Percentiles rank a stretch among this genome's conserved stretches.
Conservation (phyloP, 2,329 filamentous ascomycete species). For the Trichocomaceae sp. region DNA sequence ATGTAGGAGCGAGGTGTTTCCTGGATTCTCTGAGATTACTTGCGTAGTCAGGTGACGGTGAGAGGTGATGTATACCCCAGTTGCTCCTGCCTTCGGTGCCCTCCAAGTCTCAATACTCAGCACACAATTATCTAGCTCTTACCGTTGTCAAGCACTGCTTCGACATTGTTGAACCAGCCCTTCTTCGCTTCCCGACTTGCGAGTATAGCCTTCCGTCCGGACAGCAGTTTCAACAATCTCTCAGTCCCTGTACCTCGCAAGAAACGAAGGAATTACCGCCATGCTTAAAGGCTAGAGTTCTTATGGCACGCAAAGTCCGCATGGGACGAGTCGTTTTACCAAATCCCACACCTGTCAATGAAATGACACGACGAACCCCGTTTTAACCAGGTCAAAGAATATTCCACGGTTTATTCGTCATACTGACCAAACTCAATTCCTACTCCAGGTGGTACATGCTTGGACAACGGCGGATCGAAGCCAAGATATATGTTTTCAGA, state of each 20-base stretch:
- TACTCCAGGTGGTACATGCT: conserved; percentile 45
- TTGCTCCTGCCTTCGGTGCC: neutral
- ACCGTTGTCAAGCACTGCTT: too few relatives aligned
- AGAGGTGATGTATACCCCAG: neutral
- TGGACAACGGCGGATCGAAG: conserved; percentile 35
- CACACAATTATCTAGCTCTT: too few relatives aligned
- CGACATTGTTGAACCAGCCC: neutral
- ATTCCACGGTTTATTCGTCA: conserved; percentile 20
- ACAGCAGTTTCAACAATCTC: neutral
- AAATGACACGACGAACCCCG: neutral
- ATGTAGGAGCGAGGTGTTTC: neutral
- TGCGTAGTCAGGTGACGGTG: neutral
- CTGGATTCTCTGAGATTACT: neutral
- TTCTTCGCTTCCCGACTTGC: neutral
- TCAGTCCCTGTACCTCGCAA: neutral
- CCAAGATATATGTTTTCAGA: conserved; percentile 28
- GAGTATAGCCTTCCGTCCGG: neutral
- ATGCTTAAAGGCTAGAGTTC: neutral
- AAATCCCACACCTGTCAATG: conserved; percentile 25
- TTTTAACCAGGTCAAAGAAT: neutral
- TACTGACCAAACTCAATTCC: conserved; percentile 23
- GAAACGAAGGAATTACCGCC: neutral
- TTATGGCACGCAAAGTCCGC: conserved; percentile 16
- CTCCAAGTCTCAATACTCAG: too few relatives aligned
- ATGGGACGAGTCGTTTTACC: conserved; percentile 29